These are phyloP conservation scores for Yarrowia keelungensis DNA, from an alignment of 805 yeast genomes.

Conservation along the genomic window DNA sequence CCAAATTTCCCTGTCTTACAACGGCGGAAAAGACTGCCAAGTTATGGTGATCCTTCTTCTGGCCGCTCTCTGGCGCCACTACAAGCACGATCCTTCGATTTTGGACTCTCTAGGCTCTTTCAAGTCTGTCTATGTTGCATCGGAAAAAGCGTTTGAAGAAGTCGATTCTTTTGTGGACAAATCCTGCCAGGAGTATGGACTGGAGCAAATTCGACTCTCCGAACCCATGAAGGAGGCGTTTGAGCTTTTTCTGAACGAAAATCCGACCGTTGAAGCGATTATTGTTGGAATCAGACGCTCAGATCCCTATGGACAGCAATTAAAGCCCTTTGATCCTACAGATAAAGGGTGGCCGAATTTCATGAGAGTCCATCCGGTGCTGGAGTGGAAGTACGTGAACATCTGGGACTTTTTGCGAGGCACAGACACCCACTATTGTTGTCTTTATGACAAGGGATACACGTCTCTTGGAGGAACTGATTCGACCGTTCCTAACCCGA, in stretches of 20 bases:
- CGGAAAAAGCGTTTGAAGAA: conserved; percentile 74
- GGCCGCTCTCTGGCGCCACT: conserved; percentile 56
- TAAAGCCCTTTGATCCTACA: conserved; percentile 71
- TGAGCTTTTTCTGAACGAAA: conserved; percentile 59
- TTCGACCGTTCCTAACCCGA: conserved; percentile 77
- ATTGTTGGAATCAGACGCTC: conserved; percentile 87
- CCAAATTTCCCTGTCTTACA: conserved; percentile 73
- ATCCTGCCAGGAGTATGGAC: conserved; percentile 62
- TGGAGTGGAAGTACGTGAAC: conserved; percentile 84
- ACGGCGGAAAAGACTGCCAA: conserved; percentile 97
- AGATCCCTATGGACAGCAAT: conserved; percentile 78
- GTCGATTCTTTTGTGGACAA: conserved; percentile 68
- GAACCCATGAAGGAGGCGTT: conserved; percentile 72
- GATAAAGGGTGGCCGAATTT: conserved; percentile 94
- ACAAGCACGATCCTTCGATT: conserved; percentile 41
- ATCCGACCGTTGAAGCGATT: conserved; percentile 69
- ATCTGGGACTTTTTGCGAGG: conserved; percentile 79
- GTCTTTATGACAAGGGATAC: conserved; percentile 80
- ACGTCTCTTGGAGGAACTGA: conserved; percentile 86
- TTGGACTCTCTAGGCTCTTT: conserved; percentile 48
- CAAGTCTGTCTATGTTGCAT: conserved; percentile 75
- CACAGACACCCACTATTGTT: conserved; percentile 70
- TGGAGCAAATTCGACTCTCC: conserved; percentile 55
- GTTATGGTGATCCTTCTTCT: conserved; percentile 81
- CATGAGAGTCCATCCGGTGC: conserved; percentile 81